These are phyloP conservation scores for Bipolaris zeicola DNA, from an alignment of 2,329 filamentous ascomycete genomes.

Conservation along the genomic window DNA sequence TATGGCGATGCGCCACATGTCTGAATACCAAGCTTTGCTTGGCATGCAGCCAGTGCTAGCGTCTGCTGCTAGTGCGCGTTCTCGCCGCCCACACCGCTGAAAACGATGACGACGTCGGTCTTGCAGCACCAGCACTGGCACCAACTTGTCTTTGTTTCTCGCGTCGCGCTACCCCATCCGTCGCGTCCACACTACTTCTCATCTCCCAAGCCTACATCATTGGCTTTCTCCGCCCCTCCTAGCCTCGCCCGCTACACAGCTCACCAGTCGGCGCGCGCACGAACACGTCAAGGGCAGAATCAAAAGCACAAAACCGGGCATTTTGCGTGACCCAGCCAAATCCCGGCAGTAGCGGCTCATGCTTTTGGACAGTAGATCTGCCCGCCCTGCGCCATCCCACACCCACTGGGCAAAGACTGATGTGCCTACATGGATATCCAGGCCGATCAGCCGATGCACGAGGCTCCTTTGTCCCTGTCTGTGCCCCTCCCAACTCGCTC, in stretches of 20 bases:
- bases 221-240: not conserved
- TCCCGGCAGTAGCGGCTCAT: conserved; percentile 4
- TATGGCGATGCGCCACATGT: conserved; percentile 6
- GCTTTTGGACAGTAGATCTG: conserved; percentile 15
- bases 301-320: conserved; percentile 10
- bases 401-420: not conserved
- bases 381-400: conserved; percentile 21
- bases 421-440: conserved; percentile 3
- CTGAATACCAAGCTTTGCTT: conserved; percentile 12
- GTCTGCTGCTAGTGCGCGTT: not conserved
- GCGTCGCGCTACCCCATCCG: conserved; percentile 9
- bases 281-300: not conserved
- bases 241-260: conserved; percentile 5
- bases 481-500: not conserved
- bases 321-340: conserved; percentile 3
- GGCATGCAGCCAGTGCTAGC: conserved; percentile 2
- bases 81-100: conserved; percentile 12
- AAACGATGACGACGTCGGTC: conserved; percentile 16
- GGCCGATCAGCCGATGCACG: conserved; percentile 12
- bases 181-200: not conserved
- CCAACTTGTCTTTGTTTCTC: not conserved
- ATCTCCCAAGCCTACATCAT: conserved; percentile 1
- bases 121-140: not conserved
- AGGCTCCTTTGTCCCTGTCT: conserved; percentile 2
- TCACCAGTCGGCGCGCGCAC: not conserved